Base-by-base conservation (phyloP, 2,329 filamentous ascomycete genomes). In the Fusarium coffeatum region DNA sequence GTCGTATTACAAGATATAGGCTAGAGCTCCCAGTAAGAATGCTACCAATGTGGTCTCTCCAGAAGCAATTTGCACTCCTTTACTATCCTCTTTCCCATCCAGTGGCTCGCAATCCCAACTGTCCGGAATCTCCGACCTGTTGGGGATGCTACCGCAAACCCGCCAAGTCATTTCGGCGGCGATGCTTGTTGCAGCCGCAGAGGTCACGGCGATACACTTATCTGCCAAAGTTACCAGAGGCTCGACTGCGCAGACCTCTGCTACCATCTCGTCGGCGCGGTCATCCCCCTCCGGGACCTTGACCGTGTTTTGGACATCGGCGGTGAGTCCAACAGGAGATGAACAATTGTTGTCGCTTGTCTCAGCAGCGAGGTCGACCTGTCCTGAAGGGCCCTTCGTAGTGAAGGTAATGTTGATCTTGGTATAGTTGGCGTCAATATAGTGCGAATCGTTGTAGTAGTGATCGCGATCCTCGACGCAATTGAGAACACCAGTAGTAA, bases 311-410 rank as follows among this genome's bases (percentile, higher is more conserved):
- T 28, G n/a, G 3, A 40, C n/a, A 7, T 56, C 11, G n/a, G 48
- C 16, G 15, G 32, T 27, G n/a, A 48, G 18, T 28, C 54, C 54
- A n/a, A 8, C 30, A n/a, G 56, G 28, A 23, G 28, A 28, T 5
- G 56, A 20, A 18, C 37, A 64, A 12, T 25, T 37, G 30, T 55
- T 46, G 18, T 5, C 5, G 12, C 13, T 22, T 6, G 45, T 64
- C 1, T 30, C 49, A n/a, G 45, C 30, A 41, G 25, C 37, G 13
- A 60, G 49, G 25, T 64, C 60, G 13, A 55, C 16, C 18, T 34
- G 28, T 22, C 37, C 30, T 18, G 56, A 50, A 23, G 43, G 37
- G 6, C 56, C 56, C 30, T 60, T 60, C 12, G 43, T 55, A 7
- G 56, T 64, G 11, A 60, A 64, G 6, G 43, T 28, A 13, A 60